Percentiles rank a stretch among this genome's conserved stretches.
phyloP scores from a whole-genome alignment of 1,139 yeast species.

The Hanseniaspora sp. region DNA sequence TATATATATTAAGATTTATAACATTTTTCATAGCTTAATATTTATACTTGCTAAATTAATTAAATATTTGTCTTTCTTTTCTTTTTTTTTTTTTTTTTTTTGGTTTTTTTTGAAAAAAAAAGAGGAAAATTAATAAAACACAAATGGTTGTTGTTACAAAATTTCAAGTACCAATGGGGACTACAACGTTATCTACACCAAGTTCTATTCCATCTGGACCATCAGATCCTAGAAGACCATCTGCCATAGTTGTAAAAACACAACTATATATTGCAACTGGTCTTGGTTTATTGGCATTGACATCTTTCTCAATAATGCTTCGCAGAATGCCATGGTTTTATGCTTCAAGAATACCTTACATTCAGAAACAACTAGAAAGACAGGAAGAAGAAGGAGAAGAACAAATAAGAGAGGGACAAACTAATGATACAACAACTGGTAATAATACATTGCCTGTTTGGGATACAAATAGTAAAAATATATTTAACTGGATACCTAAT shows the following conservation, averaged over 20 bases:
- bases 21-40: no score
- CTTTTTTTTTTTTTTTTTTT: no score
- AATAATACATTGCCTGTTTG: constrained; percentile 33
- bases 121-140: neutral
- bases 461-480: constrained; percentile 34
- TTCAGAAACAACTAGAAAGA: constrained; percentile 28
- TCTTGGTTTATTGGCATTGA: constrained; percentile 53
- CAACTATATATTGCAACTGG: constrained; percentile 52
- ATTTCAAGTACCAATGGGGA: neutral
- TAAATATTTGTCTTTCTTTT: no score
- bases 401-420: no score
- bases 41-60: no score
- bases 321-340: constrained; percentile 61
- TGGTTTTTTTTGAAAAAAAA: neutral
- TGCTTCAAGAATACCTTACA: constrained; percentile 38
- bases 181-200: neutral
- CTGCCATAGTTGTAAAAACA: constrained; percentile 35
- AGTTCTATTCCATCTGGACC: constrained; percentile 1
- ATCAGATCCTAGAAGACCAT: constrained; percentile 35
- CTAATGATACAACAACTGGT: constrained; percentile 16
- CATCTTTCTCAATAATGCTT: constrained; percentile 53
- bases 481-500: constrained; percentile 68
- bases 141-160: neutral
- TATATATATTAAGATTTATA: no score
- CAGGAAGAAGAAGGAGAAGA: constrained; percentile 33